Evolutionary conservation across 75 land plant species (phyloP).

Genomic region (Cupressus sempervirens): DNA sequence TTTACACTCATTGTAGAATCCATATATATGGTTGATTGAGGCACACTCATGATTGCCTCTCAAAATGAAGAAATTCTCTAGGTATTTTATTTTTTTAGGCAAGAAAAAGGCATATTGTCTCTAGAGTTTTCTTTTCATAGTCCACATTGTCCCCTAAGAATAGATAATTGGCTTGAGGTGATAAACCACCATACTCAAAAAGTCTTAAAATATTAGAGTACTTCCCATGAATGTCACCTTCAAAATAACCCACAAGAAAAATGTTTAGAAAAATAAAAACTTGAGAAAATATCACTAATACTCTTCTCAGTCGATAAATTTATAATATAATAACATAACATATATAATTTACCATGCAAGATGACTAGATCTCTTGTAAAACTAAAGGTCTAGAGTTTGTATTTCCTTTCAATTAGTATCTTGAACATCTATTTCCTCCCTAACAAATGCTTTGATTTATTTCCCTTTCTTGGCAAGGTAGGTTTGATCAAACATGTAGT

Average conservation of each 20-base stretch:
- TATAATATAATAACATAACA: no score
- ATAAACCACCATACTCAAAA: slow-evolving; percentile 77
- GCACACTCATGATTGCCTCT: slow-evolving; percentile 85
- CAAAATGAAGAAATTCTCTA: slow-evolving; percentile 67
- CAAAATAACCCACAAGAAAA: not conserved
- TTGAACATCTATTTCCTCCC: no score
- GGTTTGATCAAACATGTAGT: no score
- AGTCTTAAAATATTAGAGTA: slow-evolving; percentile 70
- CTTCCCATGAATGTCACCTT: slow-evolving; percentile 84
- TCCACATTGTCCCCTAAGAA: slow-evolving; percentile 79
- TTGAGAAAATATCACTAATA: no score
- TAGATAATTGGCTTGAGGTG: slow-evolving; percentile 69
- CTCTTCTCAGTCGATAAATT: no score
- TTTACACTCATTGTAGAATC: slow-evolving; percentile 85
- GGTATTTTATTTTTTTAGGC: slow-evolving; percentile 78
- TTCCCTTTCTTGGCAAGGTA: no score
- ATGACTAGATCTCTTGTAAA: no score
- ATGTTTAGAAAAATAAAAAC: no score
- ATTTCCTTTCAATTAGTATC: no score
- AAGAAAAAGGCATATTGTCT: slow-evolving; percentile 76
- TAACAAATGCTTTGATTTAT: no score
- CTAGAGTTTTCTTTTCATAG: slow-evolving; percentile 70
- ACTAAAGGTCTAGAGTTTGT: no score
- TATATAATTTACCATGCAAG: no score
- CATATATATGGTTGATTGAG: slow-evolving; percentile 77